phyloP scores from a whole-genome alignment of 345 rosid genomes.

The Kernera saxatilis region DNA sequence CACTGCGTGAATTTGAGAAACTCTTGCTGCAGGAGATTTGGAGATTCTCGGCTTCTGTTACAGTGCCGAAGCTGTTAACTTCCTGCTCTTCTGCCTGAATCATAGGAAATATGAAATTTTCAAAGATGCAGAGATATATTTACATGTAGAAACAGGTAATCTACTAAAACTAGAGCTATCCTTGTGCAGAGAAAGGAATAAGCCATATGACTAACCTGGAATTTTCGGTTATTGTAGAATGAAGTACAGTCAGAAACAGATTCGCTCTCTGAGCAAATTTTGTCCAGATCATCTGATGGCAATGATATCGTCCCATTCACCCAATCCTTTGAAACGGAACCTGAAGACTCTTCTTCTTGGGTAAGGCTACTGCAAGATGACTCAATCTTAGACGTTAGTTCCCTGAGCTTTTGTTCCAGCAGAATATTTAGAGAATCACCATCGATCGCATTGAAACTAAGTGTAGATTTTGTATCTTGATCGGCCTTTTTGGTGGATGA shows the following conservation, averaged over 20 bases:
- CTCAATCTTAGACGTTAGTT: conserved; percentile 58
- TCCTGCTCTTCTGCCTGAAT: conserved; percentile 40
- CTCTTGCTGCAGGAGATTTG: conserved; percentile 25
- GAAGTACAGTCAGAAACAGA: conserved; percentile 41
- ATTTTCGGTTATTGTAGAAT: conserved; percentile 31
- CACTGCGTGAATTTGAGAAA: conserved; percentile 28
- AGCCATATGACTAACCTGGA: conserved; percentile 45
- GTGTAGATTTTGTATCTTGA: conserved; percentile 14
- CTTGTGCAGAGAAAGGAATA: neutral
- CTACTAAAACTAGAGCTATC: neutral
- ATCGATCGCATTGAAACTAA: conserved; percentile 34
- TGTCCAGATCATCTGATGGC: conserved; percentile 35
- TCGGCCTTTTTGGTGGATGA: conserved; percentile 20
- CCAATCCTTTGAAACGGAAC: conserved; percentile 38
- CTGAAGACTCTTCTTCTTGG: conserved; percentile 35
- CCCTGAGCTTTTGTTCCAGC: conserved; percentile 75
- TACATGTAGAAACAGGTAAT: neutral
- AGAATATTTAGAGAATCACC: conserved; percentile 55
- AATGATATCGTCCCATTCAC: conserved; percentile 20
- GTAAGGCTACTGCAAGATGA: conserved; percentile 45
- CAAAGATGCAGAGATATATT: neutral
- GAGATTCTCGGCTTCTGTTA: conserved; percentile 32
- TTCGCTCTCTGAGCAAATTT: conserved; percentile 25
- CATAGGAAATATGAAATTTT: neutral
- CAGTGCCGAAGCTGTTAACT: conserved; percentile 33